Conservation (phyloP, 768 basidiomycete species). For the Xerocomus potaroensis region DNA sequence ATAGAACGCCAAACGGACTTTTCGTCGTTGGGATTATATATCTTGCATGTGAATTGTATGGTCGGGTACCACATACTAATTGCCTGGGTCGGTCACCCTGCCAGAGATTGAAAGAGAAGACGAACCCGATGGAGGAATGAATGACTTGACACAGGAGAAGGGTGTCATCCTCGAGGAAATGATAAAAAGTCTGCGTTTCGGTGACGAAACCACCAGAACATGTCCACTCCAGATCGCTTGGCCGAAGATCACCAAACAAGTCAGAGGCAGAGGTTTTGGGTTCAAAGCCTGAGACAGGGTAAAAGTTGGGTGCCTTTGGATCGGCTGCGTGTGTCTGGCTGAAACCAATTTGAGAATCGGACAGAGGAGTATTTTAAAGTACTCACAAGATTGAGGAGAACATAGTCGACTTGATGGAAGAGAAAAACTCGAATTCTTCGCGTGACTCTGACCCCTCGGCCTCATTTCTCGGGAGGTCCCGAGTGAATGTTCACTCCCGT, state of each 20-base stretch:
- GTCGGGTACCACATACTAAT: slow-evolving; percentile 87
- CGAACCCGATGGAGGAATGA: slow-evolving; percentile 85
- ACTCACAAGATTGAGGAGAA: slow-evolving; percentile 82
- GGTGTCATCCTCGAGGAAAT: slow-evolving; percentile 74
- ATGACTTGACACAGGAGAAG: slow-evolving; percentile 81
- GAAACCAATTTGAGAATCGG: slow-evolving; percentile 10
- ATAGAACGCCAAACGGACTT: slow-evolving; percentile 81
- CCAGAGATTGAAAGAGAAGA: slow-evolving; percentile 13
- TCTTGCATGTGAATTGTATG: slow-evolving; percentile 91
- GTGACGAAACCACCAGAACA: slow-evolving; percentile 82
- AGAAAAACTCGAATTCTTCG: too few relatives aligned
- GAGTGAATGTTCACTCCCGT: neutral
- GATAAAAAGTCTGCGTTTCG: slow-evolving; percentile 89
- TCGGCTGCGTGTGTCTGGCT: slow-evolving; percentile 57
- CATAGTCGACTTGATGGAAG: slow-evolving; percentile 45
- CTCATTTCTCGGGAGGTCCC: slow-evolving; percentile 2
- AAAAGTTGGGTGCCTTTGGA: slow-evolving; percentile 72
- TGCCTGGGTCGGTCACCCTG: slow-evolving; percentile 10
- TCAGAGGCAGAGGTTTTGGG: slow-evolving; percentile 49
- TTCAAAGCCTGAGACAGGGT: slow-evolving; percentile 60
- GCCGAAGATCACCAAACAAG: slow-evolving; percentile 70
- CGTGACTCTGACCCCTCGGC: slow-evolving; percentile 5
- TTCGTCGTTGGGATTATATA: slow-evolving; percentile 73
- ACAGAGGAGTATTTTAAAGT: neutral
- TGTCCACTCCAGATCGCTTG: slow-evolving; percentile 76